These are phyloP conservation scores for Leptoxyphium fumago DNA, from an alignment of 2,329 filamentous ascomycete genomes.

Conservation along the genomic window DNA sequence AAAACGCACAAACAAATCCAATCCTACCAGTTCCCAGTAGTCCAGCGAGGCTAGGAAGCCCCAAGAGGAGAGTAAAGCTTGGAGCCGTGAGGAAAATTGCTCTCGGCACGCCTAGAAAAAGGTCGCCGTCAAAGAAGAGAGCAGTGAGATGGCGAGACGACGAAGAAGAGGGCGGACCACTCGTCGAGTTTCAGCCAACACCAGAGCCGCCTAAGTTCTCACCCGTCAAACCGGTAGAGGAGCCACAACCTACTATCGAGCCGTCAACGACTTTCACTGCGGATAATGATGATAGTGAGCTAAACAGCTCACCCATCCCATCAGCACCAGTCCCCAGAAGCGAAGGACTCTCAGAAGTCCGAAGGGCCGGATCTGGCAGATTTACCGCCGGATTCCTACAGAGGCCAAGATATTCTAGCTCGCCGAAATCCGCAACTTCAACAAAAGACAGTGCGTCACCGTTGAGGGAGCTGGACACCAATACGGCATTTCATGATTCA, in stretches of 20 bases:
- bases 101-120: slow-evolving; percentile 58
- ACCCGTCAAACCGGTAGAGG: slow-evolving; percentile 18
- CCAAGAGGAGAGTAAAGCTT: slow-evolving; percentile 56
- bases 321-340: slow-evolving; percentile 43
- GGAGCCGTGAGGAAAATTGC: slow-evolving; percentile 53
- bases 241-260: slow-evolving; percentile 32
- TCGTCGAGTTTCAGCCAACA: slow-evolving; percentile 79
- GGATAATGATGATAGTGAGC: slow-evolving; percentile 19
- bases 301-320: slow-evolving; percentile 42
- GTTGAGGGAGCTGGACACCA: slow-evolving; percentile 30
- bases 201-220: slow-evolving; percentile 48
- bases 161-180: slow-evolving; percentile 51
- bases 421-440: slow-evolving; percentile 28
- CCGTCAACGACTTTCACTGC: slow-evolving; percentile 37
- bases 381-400: slow-evolving; percentile 84
- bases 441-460: slow-evolving; percentile 29
- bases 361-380: slow-evolving; percentile 36
- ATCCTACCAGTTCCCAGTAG: not conserved
- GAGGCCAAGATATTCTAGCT: slow-evolving; percentile 46
- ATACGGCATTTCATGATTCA: slow-evolving; percentile 18
- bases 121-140: slow-evolving; percentile 52
- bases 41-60: slow-evolving; percentile 34
- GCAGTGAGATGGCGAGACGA: slow-evolving; percentile 89
- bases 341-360: slow-evolving; percentile 28
- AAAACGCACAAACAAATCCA: not conserved